Base-by-base conservation (phyloP, 768 basidiomycete genomes). In the Strobilomyces confusus region DNA sequence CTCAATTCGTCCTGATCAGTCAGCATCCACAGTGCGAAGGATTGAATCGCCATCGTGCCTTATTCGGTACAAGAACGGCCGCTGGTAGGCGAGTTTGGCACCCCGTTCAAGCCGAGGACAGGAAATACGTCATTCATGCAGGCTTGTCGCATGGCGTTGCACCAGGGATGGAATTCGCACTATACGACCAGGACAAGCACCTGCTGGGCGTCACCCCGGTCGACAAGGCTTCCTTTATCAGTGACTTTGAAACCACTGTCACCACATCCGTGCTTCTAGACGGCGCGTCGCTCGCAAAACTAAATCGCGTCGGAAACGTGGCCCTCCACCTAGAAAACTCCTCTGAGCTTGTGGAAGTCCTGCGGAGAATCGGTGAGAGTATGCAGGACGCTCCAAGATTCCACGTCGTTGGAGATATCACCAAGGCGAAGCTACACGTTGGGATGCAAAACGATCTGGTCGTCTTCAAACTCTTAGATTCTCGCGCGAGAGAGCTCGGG, bases 1-100 rank as follows among this genome's bases (percentile, higher is more conserved):
- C 23, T 58, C 1, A 57, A 12, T 38, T 13, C 1, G 22, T 9
- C 8, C 1, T n/a, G 9, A 44, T 20, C 36, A 70, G 62, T 7
- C 70, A 71, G 36, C 57, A 55, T 46, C 70, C 69, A 1, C 67
- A 61, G 15, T 71, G 68, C 22, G 66, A 63, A 52, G 71, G 70
- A 6, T 1, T 20, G 20, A 34, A 66, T 34, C 57, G 34, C 22
- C n/a, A 54, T 33, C 49, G 40, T 33, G 15, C 23, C 22, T 43
- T 43, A 17, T 70, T 70, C 43, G 45, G 69, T 40, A 45, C 53
- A 19, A 62, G 57, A 46, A 48, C 55, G 15, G 34, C 58, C 14
- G 56, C 48, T n/a, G 49, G 49, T 9, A 38, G 49, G 25, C 52
- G 53, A 9, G 50, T 52, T 36, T 51, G 53, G 19, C 47, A 58